These are phyloP conservation scores for Rhodotorula kratochvilovae DNA, from an alignment of 768 basidiomycete genomes.

Conservation along the genomic window DNA sequence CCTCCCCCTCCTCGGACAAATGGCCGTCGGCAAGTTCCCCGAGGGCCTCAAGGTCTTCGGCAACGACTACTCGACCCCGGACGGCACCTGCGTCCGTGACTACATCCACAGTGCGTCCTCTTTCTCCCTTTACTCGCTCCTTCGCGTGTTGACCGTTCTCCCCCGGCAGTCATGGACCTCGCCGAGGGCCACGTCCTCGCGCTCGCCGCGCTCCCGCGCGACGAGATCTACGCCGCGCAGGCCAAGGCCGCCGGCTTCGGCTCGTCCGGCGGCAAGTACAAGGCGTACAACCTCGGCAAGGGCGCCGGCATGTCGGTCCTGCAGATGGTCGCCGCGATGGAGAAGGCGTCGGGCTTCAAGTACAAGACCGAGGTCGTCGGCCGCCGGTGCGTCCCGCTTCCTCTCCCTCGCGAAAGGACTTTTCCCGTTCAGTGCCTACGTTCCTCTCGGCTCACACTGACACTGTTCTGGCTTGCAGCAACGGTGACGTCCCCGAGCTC, in stretches of 20 bases:
- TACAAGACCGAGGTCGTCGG: slow-evolving; percentile 87
- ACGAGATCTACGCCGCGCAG: slow-evolving; percentile 49
- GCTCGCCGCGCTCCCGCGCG: slow-evolving; percentile 67
- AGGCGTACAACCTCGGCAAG: slow-evolving; percentile 94
- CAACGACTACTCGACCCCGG: slow-evolving; percentile 91
- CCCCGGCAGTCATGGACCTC: slow-evolving; percentile 67
- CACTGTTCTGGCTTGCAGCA: slow-evolving; percentile 51
- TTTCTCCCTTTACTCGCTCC: not conserved
- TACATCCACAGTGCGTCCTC: slow-evolving; percentile 59
- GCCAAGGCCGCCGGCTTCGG: slow-evolving; percentile 38
- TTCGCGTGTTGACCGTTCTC: not conserved
- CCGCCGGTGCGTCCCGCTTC: slow-evolving; percentile 64
- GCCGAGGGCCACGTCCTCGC: slow-evolving; percentile 91
- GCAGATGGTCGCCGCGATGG: slow-evolving; percentile 92
- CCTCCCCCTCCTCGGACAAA: slow-evolving; percentile 85
- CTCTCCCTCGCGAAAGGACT: not conserved
- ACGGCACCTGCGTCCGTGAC: slow-evolving; percentile 97
- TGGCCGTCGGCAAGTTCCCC: slow-evolving; percentile 82
- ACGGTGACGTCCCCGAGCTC: slow-evolving; percentile 92
- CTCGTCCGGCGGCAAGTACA: slow-evolving; percentile 57
- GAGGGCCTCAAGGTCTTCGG: slow-evolving; percentile 75
- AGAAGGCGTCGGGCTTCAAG: slow-evolving; percentile 76
- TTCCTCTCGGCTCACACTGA: not conserved
- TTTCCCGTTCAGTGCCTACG: no score
- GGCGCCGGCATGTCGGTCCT: slow-evolving; percentile 88